Evolutionary conservation across 306 rosid species (phyloP).

Genomic region (Fagus crenata): DNA sequence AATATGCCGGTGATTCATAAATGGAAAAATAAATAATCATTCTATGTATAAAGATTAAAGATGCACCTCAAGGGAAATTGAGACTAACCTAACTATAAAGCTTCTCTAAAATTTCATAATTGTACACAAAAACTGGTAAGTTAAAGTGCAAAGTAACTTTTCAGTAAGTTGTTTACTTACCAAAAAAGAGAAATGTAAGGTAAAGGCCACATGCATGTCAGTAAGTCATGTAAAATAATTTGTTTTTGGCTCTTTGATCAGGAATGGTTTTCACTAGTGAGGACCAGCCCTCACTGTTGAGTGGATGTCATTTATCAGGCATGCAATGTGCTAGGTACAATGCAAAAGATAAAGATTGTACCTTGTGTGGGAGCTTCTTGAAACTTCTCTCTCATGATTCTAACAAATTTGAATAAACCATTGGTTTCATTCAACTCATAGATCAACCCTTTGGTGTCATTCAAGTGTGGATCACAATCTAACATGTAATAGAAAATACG

Average conservation of each 20-base stretch:
- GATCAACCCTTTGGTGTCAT: conserved; percentile 56
- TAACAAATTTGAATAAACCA: conserved; percentile 76
- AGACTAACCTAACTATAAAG: not conserved
- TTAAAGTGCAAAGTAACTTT: too few species aligned
- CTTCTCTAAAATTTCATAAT: not conserved
- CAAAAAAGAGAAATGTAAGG: not conserved
- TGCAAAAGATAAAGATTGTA: conserved; percentile 29
- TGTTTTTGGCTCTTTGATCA: not conserved
- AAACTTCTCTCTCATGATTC: conserved; percentile 75
- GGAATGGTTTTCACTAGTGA: not conserved
- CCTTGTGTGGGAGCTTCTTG: conserved; percentile 68
- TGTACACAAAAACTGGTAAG: not conserved
- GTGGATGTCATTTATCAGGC: conserved; percentile 15
- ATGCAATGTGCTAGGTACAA: conserved; percentile 2
- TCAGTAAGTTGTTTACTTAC: too few species aligned
- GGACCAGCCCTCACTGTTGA: not conserved
- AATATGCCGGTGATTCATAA: conserved; percentile 44
- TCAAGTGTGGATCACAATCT: conserved; percentile 66
- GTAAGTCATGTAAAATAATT: not conserved
- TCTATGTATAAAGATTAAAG: not conserved
- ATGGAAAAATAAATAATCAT: not conserved
- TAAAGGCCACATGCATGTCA: not conserved
- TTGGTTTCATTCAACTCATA: conserved; percentile 75
- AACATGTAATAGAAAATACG: conserved; percentile 35
- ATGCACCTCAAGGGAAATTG: not conserved